Base-by-base conservation (phyloP, 371 early-diverging fungal species). In the Syncephalastrum racemosum region DNA sequence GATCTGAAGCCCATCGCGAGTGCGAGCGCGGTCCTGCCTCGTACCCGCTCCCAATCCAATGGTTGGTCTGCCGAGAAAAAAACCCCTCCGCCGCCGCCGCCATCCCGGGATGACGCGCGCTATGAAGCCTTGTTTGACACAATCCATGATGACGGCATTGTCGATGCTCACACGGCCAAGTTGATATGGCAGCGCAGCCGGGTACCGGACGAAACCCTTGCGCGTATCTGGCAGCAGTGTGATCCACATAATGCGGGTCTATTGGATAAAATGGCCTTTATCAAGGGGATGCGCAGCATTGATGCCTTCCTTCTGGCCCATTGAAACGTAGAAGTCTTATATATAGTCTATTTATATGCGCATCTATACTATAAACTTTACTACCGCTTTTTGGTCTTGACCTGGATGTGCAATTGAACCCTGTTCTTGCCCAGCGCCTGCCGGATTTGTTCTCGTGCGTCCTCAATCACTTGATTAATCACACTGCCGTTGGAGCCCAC, bases 381-480 rank as follows among this genome's bases (percentile, higher is more conserved):
- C 39, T 58, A 63, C 44, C 49, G 46, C 48, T 68, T 68, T 54
- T 63, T 66, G 5, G 68, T 69, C 59, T 82, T 84, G 15, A 82
- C 77, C 63, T 84, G 81, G 40, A 84, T 73, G 31, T 70, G 79
- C 49, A 84, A 59, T 59, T 79, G 62, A 15, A 84, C 64, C 47
- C 70, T 76, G 20, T 77, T 53, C 7, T 71, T 63, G 10, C 36
- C 36, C 13, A 84, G 56, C 4, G 82, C 83, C 42, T 58, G 60
- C 19, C 71, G 60, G 41, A 84, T 79, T 15, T 66, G 51, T 13
- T 62, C 50, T 24, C 73, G 64, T 24, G 85, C 77, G 42, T 77
- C 65, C n/a, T 66, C 51, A 0, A 81, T 68, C 2, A 84, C 72
- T 19, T 62, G 66, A 39, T 77, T 65, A 43, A 84, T 82, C 1